phyloP scores from a whole-genome alignment of 768 basidiomycete genomes.

The Tricholoma hemisulphureum region DNA sequence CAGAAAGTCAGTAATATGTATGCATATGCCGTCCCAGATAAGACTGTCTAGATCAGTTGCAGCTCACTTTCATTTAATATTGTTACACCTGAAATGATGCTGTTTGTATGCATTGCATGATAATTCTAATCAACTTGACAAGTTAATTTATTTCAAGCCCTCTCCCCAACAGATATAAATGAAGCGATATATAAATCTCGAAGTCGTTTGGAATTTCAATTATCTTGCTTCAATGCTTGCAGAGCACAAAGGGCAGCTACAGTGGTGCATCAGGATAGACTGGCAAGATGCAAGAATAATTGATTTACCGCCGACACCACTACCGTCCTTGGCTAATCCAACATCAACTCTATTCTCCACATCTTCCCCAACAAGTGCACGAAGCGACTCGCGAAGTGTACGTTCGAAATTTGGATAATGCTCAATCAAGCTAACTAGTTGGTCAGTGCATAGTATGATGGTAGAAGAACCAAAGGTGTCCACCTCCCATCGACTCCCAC shows the following conservation, averaged over 20 bases:
- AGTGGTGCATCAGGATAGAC: slow-evolving; percentile 6
- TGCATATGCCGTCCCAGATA: background rate
- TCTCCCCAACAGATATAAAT: background rate
- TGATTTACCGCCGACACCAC: slow-evolving; percentile 87
- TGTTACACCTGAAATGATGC: too few species aligned
- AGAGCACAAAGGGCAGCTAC: slow-evolving; percentile 86
- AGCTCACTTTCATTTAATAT: background rate
- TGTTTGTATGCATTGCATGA: background rate
- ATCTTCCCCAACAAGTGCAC: slow-evolving; percentile 73
- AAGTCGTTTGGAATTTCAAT: slow-evolving; percentile 2
- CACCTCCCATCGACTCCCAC: slow-evolving; percentile 95
- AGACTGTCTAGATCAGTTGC: background rate
- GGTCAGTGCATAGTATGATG: background rate
- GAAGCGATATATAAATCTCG: slow-evolving; percentile 7
- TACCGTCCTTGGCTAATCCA: slow-evolving; percentile 95
- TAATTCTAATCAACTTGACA: background rate
- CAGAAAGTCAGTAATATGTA: slow-evolving; percentile 48
- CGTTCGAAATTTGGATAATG: slow-evolving; percentile 87
- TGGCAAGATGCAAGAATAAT: slow-evolving; percentile 4
- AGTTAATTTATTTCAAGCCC: background rate
- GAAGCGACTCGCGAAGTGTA: slow-evolving; percentile 70
- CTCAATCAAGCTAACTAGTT: slow-evolving; percentile 70
- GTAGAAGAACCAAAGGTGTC: background rate
- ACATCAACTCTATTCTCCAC: slow-evolving; percentile 80
- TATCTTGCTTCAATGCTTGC: slow-evolving; percentile 64